Base-by-base conservation (phyloP, 768 basidiomycete species). In the Terana coerulea region DNA sequence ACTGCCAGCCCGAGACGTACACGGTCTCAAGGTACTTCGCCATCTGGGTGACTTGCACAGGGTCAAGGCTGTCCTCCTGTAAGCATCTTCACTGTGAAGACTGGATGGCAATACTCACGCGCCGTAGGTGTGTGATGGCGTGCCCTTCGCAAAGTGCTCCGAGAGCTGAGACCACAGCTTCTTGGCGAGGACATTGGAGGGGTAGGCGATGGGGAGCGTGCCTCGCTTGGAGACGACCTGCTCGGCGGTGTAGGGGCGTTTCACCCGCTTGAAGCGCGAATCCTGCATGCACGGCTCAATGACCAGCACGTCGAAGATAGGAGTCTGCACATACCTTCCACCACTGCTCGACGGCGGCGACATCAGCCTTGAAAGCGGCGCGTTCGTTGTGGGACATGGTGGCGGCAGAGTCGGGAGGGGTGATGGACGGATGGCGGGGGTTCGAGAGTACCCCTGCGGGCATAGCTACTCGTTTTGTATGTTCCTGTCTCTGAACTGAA, bases 31-130 rank as follows among this genome's bases (percentile, higher is more conserved):
- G 87, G 69, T 98, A 91, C 67, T 90, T 91, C 22, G 95, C 95
- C 97, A 99, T 99, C 71, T 99, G 97, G 0, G 95, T 98, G 43
- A 98, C 81, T 70, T 99, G 97, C 5, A 99, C 93, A 0, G 95
- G 91, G 68, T 99, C 97, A 58, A 99, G 85, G 19, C 95, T 98
- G 60, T n/a, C 5, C n/a, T 35, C 42, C 51, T 44, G 1, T 36
- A 36, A 41, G 26, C 25, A 41, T 29, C n/a, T n/a, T n/a, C n/a
- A n/a, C n/a, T n/a, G n/a, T n/a, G n/a, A n/a, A n/a, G n/a, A n/a
- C n/a, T 17, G 22, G 12, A 10, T 19, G 5, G 24, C 3, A 34
- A 11, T 37, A 88, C 95, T 80, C 67, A 98, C 93, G 95, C 95
- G 74, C 97, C 97, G 64, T 98, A 99, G 55, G 97, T 99, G 67